Conservation (phyloP, 2,329 filamentous ascomycete genomes). For the Keithomyces neogunnii region DNA sequence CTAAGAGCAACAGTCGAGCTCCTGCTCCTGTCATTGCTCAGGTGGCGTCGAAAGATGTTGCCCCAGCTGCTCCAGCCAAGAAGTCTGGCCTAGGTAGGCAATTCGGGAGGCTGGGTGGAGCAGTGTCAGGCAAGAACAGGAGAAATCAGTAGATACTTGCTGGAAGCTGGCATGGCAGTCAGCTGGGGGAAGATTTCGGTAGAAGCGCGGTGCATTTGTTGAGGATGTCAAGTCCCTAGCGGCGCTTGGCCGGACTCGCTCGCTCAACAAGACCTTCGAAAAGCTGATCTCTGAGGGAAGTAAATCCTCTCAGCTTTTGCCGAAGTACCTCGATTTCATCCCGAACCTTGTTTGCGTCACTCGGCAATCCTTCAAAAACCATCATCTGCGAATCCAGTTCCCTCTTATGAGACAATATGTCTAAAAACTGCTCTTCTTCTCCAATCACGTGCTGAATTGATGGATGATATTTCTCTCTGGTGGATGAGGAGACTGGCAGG, state of each 20-base stretch:
- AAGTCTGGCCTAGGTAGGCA: slow-evolving; percentile 57
- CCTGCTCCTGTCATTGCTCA: slow-evolving; percentile 26
- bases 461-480: slow-evolving; percentile 25
- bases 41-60: slow-evolving; percentile 41
- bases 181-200: no score
- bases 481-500: slow-evolving; percentile 31
- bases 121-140: slow-evolving; percentile 56
- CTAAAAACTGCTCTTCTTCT: slow-evolving; percentile 50
- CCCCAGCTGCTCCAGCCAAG: slow-evolving; percentile 40
- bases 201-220: not conserved
- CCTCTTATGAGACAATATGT: slow-evolving; percentile 48
- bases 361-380: slow-evolving; percentile 64
- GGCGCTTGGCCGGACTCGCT: slow-evolving; percentile 43
- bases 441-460: slow-evolving; percentile 49
- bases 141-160: slow-evolving; percentile 23
- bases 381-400: slow-evolving; percentile 54
- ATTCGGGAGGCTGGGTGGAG: slow-evolving; percentile 63
- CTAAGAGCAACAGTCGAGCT: slow-evolving; percentile 31
- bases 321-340: slow-evolving; percentile 61
- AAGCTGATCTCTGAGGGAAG: slow-evolving; percentile 56
- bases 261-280: slow-evolving; percentile 66
- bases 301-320: slow-evolving; percentile 52
- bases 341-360: slow-evolving; percentile 59
- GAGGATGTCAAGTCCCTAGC: slow-evolving; percentile 12
- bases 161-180: not conserved